These are phyloP conservation scores for Nitzschia sp. DNA, from an alignment of 108 stramenopile species.

Conservation along the genomic window DNA sequence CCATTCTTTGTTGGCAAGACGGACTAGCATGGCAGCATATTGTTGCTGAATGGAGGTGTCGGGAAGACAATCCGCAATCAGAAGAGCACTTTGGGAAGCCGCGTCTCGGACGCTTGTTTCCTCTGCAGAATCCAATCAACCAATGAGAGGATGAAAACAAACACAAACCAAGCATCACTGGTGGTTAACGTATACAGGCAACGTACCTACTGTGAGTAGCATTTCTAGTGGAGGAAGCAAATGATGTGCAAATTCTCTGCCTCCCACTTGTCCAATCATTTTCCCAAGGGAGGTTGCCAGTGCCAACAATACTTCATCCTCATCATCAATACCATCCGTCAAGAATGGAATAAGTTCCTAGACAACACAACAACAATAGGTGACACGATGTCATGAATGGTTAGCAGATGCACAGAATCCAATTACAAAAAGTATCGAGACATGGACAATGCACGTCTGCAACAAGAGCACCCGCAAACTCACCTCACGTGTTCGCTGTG, in stretches of 20 bases:
- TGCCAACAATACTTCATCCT: constrained; percentile 79
- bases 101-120: constrained; percentile 76
- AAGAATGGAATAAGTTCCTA: constrained; percentile 81
- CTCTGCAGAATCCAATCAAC: constrained; percentile 28
- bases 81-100: constrained; percentile 55
- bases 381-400: not conserved
- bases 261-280: constrained; percentile 71
- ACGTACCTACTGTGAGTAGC: constrained; percentile 76
- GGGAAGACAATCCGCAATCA: constrained; percentile 51
- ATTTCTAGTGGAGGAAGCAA: constrained; percentile 88
- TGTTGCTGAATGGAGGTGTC: constrained; percentile 50
- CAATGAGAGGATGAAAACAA: not conserved
- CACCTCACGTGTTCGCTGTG: constrained; percentile 71
- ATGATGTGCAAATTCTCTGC: constrained; percentile 42
- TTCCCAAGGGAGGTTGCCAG: constrained; percentile 66
- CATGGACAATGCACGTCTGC: not conserved
- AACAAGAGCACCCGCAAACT: constrained; percentile 8
- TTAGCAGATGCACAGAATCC: not conserved
- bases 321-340: constrained; percentile 82
- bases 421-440: not conserved
- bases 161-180: constrained; percentile 49
- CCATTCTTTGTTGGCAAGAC: constrained; percentile 92
- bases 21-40: constrained; percentile 78
- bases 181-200: not conserved
- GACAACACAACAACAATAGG: no score